A percentile compares a stretch with the other conserved stretches of the same genome.
Evolutionary conservation across 2,329 filamentous ascomycete species (phyloP).

Genomic region (Dactylonectria macrodidyma): DNA sequence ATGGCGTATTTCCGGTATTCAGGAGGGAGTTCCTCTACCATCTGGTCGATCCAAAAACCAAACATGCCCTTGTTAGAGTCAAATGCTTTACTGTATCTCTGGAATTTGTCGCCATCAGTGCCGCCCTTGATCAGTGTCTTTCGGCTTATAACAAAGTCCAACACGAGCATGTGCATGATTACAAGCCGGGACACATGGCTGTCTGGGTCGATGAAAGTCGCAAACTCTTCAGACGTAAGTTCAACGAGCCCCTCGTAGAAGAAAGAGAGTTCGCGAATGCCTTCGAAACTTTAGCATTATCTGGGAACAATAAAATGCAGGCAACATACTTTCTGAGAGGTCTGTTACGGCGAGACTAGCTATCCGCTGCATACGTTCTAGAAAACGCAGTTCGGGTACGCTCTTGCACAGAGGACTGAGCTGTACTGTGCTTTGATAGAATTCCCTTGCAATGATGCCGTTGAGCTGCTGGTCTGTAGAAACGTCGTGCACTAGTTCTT

Average conservation of each 20-base stretch:
- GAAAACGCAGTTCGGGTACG: conserved; percentile 49
- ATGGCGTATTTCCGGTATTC: conserved; percentile 52
- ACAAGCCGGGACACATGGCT: conserved; percentile 54
- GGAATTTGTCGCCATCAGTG: neutral
- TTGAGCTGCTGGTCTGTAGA: conserved; percentile 34
- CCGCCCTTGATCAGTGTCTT: conserved; percentile 33
- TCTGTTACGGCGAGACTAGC: conserved; percentile 45
- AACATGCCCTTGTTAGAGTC: conserved; percentile 48
- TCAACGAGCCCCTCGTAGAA: conserved; percentile 50
- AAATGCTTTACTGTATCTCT: conserved; percentile 28
- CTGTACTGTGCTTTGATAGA: conserved; percentile 47
- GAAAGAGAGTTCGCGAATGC: conserved; percentile 44
- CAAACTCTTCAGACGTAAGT: conserved; percentile 51
- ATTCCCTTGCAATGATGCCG: conserved; percentile 42
- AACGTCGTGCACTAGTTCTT: conserved; percentile 37
- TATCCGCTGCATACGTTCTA: conserved; percentile 51
- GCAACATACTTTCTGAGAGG: conserved; percentile 48
- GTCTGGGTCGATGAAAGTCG: conserved; percentile 47
- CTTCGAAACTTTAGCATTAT: conserved; percentile 35
- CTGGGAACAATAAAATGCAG: neutral
- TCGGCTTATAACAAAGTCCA: conserved; percentile 50
- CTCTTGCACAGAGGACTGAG: conserved; percentile 51
- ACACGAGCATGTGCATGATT: conserved; percentile 55
- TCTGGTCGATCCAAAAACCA: conserved; percentile 56
- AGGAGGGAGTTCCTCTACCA: conserved; percentile 50